Base-by-base conservation (phyloP, 176 grass and related monocot genomes). In the Triticum timopheevii region DNA sequence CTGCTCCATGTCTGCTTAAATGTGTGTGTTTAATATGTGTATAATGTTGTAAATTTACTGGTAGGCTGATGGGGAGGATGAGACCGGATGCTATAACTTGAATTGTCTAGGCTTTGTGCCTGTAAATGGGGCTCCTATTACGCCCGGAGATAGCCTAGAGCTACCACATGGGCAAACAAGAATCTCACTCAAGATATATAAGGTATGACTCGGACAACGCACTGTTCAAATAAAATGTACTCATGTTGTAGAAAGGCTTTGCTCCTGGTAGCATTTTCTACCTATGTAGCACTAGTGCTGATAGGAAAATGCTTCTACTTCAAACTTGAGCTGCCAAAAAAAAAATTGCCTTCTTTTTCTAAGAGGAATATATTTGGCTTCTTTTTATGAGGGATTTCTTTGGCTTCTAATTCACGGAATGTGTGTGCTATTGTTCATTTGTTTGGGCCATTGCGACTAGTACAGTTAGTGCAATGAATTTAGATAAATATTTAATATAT, bases 41-140 rank as follows among this genome's bases (percentile, higher is more conserved):
- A 22, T 71, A 71, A 40, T 71, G 20, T 70, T 70, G 44, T 47
- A 47, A 47, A 47, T 23, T 71, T 12, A 30, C 8, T 71, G 39
- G 19, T 40, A 71, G 69, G 69, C n/a, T 71, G 69, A 40, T 4
- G 36, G 35, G 69, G 69, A 71, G 20, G 69, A 71, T 71, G 0
- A 10, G 39, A 71, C 16, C 12, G 35, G 69, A 17, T 71, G 69
- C 17, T 71, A 40, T 40, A 71, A 71, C 69, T 71, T 71, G 69
- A 23, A 71, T 40, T 71, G 69, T 71, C 19, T 40, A 71, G 69
- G 69, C 20, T 71, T 71, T 40, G 36, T 71, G 36, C 69, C 69
- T 13, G 69, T 71, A 23, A 71, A 71, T 71, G 69, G 69, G 20
- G 69, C 69, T 10, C 69, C 69, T 71, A 71, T 71, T 71, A 71